Base-by-base conservation (phyloP, 768 basidiomycete species). In the Guyanaporus albipodus region DNA sequence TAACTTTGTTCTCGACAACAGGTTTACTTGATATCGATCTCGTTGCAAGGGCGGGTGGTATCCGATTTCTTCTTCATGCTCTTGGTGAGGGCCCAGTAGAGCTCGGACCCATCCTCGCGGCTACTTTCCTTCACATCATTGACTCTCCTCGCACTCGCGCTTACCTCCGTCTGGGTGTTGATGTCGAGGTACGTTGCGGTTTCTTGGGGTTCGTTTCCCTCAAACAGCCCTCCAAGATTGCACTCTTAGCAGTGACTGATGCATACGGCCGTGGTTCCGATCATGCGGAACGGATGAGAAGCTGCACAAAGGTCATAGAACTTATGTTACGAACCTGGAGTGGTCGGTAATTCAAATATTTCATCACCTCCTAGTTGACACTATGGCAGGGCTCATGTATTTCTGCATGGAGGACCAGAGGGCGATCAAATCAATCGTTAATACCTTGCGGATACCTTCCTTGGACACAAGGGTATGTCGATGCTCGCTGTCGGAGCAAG, bases 291-390 rank as follows among this genome's bases (percentile, higher is more conserved):
- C 77, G 83, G 37, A 84, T 98, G 73, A 78, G 82, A 53, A 79
- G 82, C 10, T 86, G 83, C 53, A 78, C 85, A 7, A 83, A 79
- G 55, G 80, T 94, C 43, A 82, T 95, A 28, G 81, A 85, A 44
- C 72, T 85, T 34, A 86, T 96, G 80, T 64, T 99, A 42, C 79
- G 87, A 42, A 91, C 88, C 11, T 99, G 94, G 93, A 87, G 91
- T 57, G 95, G 94, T 95, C 59, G 44, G 85, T 70, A 21, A 23
- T 15, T 14, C 11, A 12, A 26, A 11, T 31, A 9, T 31, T 45
- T 8, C 14, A 23, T 49, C 26, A n/a, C 38, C 33, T 38, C 44
- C n/a, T 21, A 21, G n/a, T 33, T 51, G 34, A 58, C 42, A n/a
- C 8, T 45, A 17, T 38, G 18, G 38, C 74, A 77, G 95, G 95